phyloP scores from a whole-genome alignment of 176 grass and related monocot genomes.

The Poa pratensis region DNA sequence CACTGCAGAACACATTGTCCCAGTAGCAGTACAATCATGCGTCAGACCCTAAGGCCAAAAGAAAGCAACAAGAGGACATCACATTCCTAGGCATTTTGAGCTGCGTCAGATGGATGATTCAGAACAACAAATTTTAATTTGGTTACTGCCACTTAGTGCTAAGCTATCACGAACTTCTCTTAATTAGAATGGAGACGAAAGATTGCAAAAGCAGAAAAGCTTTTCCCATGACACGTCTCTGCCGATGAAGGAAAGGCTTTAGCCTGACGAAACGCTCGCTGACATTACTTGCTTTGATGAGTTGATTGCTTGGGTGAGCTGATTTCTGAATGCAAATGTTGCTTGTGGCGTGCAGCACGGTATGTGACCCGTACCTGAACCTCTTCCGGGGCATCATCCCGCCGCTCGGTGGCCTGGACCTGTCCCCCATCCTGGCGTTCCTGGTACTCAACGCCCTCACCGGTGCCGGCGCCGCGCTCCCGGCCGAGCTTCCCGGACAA shows the following conservation, averaged over 20 bases:
- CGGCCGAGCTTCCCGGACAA: conserved; percentile 73
- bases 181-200: not conserved
- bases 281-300: not conserved
- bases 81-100: not conserved
- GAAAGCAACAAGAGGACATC: not conserved
- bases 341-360: conserved; percentile 59
- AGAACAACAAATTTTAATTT: not conserved
- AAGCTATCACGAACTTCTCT: not conserved
- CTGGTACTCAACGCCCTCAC: conserved; percentile 85
- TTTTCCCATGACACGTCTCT: not conserved
- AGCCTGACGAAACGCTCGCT: not conserved
- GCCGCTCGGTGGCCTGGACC: conserved; percentile 84
- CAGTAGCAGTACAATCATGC: not conserved
- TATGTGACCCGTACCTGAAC: conserved; percentile 97
- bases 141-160: not conserved
- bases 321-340: conserved; percentile 3
- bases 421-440: conserved; percentile 97
- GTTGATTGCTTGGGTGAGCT: not conserved
- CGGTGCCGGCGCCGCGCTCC: conserved; percentile 87
- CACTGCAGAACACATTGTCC: not conserved
- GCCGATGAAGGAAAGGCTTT: not conserved
- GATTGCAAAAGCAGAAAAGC: conserved; percentile 4
- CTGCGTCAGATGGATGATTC: not conserved
- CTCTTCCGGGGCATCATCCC: conserved; percentile 97
- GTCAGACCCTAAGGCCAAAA: not conserved